Conservation (phyloP, 345 rosid genomes). For the Bretschneidera sinensis region DNA sequence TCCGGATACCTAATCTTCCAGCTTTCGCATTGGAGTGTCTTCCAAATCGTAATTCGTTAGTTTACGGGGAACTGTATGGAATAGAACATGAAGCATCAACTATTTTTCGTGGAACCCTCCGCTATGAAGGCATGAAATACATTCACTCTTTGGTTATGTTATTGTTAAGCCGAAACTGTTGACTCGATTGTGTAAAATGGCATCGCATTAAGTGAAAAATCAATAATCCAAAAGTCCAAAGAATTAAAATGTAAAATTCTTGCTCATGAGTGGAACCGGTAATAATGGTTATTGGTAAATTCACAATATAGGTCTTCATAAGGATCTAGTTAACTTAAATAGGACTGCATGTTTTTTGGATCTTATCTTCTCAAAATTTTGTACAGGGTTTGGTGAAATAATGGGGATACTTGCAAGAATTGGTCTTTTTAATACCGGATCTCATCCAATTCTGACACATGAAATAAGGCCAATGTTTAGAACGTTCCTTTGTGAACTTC, state of each 20-base stretch:
- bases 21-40: conserved; percentile 94
- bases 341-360: neutral
- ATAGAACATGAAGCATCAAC: conserved; percentile 75
- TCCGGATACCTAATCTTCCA: conserved; percentile 72
- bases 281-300: too few species aligned
- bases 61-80: conserved; percentile 71
- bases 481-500: conserved; percentile 48
- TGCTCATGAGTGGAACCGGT: too few species aligned
- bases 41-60: conserved; percentile 81
- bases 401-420: conserved; percentile 77
- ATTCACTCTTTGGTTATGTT: neutral
- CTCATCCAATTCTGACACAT: conserved; percentile 38
- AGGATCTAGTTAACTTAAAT: too few species aligned
- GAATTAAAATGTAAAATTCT: too few species aligned
- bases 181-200: too few species aligned
- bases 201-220: too few species aligned
- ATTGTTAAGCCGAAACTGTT: neutral
- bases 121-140: conserved; percentile 65
- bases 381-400: conserved; percentile 64
- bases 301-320: too few species aligned
- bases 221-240: too few species aligned
- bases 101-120: conserved; percentile 86
- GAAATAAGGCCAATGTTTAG: conserved; percentile 42
- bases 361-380: conserved; percentile 12
- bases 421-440: conserved; percentile 53